Base-by-base conservation (phyloP, 192 early-diverging fungal species). In the Linnemannia elongata region DNA sequence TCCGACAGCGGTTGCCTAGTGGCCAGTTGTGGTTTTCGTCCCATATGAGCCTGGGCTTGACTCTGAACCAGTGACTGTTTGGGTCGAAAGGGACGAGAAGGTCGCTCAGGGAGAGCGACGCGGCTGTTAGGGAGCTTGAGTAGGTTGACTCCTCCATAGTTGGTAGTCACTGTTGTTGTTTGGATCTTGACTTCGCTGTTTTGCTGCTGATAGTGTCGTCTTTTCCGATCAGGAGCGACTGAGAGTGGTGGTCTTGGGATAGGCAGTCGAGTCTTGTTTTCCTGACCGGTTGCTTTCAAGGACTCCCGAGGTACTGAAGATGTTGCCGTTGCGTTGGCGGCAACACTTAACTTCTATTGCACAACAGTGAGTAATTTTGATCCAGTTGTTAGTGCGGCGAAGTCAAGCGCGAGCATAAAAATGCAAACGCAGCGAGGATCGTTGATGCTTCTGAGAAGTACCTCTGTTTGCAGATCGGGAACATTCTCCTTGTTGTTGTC, bases 401-500 rank as follows among this genome's bases (percentile, higher is more conserved):
- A 15, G 13, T 35, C n/a, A 33, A 66, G 27, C 17, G 2, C 27
- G 15, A 13, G 30, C n/a, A 57, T 6, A 57, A 57, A 33, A 24
- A 0, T 17, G 60, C 27, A 30, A 27, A 12, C 4, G 17, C 3
- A 30, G 60, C 13, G 27, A 52, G 17, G 5, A 18, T 52, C 49
- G 49, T 1, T 6, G 18, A 6, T 52, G 49, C 22, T 52, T 5
- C 20, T 52, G 49, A 4, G 4, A 52, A 0, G 24, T 63, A 76
- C 57, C 17, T 66, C 75, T 5, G 57, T 27, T 30, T 27, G 60
- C 20, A 9, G 35, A 27, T 76, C 36, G 1, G 75, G 75, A 42
- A 63, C 39, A n/a, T 76, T 76, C 38, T 76, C 75, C 18, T 76
- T 76, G 15, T 76, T 41, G 35, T 66, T 41, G 7, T 24, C 35